phyloP scores from a whole-genome alignment of 2,329 filamentous ascomycete species.

The Cladophialophora exuberans region DNA sequence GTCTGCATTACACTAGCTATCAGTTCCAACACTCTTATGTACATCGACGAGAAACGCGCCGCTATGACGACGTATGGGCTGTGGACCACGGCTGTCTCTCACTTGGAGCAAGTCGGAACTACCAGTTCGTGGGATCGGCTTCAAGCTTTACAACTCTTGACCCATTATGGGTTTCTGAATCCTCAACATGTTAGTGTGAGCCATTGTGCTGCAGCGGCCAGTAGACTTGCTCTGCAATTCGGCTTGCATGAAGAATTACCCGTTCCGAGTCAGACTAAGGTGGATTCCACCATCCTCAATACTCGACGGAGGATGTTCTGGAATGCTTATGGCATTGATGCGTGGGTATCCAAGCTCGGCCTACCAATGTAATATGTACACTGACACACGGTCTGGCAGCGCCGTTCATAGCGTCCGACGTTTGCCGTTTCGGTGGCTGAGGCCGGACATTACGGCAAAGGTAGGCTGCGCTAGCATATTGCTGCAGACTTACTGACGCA shows the following conservation, averaged over 20 bases:
- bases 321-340: slow-evolving; percentile 21
- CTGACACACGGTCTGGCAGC: slow-evolving; percentile 2
- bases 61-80: slow-evolving; percentile 13
- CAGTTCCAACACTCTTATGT: slow-evolving; percentile 15
- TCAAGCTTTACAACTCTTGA: slow-evolving; percentile 21
- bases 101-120: slow-evolving; percentile 5
- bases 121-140: slow-evolving; percentile 11
- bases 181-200: slow-evolving; percentile 15
- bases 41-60: slow-evolving; percentile 19
- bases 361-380: too few species aligned
- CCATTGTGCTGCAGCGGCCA: slow-evolving; percentile 17
- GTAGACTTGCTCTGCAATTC: slow-evolving; percentile 12
- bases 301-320: slow-evolving; percentile 20
- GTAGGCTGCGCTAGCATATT: too few species aligned
- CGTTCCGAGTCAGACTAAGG: not conserved
- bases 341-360: too few species aligned
- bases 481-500: not conserved
- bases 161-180: slow-evolving; percentile 21
- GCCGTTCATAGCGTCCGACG: slow-evolving; percentile 16
- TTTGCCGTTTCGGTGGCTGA: slow-evolving; percentile 16
- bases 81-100: slow-evolving; percentile 15
- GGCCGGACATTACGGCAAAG: slow-evolving; percentile 4
- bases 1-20: slow-evolving; percentile 21
- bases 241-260: slow-evolving; percentile 17
- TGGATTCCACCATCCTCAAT: slow-evolving; percentile 1